Base-by-base conservation (phyloP, 2,329 filamentous ascomycete species). In the Trichoderma arundinaceum region DNA sequence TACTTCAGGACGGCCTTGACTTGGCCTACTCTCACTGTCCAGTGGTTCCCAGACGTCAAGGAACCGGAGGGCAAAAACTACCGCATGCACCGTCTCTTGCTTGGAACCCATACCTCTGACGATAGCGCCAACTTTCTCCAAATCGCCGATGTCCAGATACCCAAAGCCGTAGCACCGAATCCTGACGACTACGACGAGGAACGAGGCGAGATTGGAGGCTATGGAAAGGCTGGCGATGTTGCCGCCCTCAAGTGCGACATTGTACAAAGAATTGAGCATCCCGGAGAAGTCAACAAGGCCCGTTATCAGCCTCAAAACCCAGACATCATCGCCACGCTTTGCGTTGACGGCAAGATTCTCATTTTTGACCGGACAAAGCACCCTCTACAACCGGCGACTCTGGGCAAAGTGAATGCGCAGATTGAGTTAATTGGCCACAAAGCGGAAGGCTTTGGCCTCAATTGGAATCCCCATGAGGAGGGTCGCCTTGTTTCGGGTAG, bases 301-400 rank as follows among this genome's bases (percentile, higher is more conserved):
- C 90, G 95, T 71, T 98, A 98, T 76, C 94, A 97, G 79, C 95
- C 95, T 12, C 94, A 98, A 77, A 99, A 99, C 74, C 93, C 94
- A 5, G 93, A 99, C 74, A 89, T 99, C 66, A 96, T 99, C 72
- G 95, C 95, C 3, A 97, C 95, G 0, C 89, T 97, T 79, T 93
- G 92, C 69, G 88, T 92, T 7, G 92, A 97, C 76, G 91, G 92
- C 68, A 90, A 88, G 70, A 91, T 97, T 48, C 88, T 98, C 76
- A 88, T 99, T 71, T 99, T 96, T 80, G 95, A 99, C 80, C 90
- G 94, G 70, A 96, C 94, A 61, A 98, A 97, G 84, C 94, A 98
- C 77, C 90, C 90, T 56, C 87, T 90, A 64, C 82, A 89, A 68
- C 93, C 94, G 7, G 86, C 89, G 32, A 71, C 72, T 15, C 68